phyloP scores from a whole-genome alignment of 805 yeast species.

The Lachancea fermentati region DNA sequence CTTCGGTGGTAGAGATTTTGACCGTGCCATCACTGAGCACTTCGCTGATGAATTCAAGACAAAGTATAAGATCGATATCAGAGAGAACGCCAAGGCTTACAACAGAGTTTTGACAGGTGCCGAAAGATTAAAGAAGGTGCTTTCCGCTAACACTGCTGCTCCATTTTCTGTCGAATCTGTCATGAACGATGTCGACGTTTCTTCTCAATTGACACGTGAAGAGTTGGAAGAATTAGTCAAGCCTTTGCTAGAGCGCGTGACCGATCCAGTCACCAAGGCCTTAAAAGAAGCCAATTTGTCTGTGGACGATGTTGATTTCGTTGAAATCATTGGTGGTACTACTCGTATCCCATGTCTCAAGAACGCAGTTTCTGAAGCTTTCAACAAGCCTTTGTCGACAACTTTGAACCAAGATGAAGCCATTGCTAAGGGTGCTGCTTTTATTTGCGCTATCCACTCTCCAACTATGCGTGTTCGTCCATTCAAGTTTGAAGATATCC shows the following conservation, averaged over 20 bases:
- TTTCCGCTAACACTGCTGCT: constrained; percentile 92
- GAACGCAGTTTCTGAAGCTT: constrained; percentile 69
- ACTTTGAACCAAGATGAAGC: constrained; percentile 99
- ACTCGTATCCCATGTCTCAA: constrained; percentile 95
- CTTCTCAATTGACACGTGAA: constrained; percentile 82
- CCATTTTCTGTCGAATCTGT: constrained; percentile 94
- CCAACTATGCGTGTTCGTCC: constrained; percentile 98
- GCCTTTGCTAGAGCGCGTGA: constrained; percentile 73
- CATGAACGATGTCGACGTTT: constrained; percentile 95
- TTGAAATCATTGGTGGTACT: constrained; percentile 97
- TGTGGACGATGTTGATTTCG: constrained; percentile 72
- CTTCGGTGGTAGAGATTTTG: constrained; percentile 98
- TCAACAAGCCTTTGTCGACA: constrained; percentile 81
- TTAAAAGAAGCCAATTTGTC: constrained; percentile 71
- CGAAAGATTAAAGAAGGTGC: constrained; percentile 90
- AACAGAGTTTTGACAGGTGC: constrained; percentile 87
- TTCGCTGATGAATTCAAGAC: constrained; percentile 87
- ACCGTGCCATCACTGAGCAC: constrained; percentile 88
- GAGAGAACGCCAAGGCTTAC: constrained; percentile 90
- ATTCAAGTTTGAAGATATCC: constrained; percentile 94
- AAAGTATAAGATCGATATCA: constrained; percentile 90
- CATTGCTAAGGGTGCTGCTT: constrained; percentile 98
- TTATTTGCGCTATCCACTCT: constrained; percentile 97
- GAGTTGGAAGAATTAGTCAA: constrained; percentile 85
- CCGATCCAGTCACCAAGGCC: constrained; percentile 75